Evolutionary conservation across 495 filamentous ascomycete genomes (phyloP), one percentile per base, ranked within the genome.

Genomic region (Talaromyces adpressus): DNA sequence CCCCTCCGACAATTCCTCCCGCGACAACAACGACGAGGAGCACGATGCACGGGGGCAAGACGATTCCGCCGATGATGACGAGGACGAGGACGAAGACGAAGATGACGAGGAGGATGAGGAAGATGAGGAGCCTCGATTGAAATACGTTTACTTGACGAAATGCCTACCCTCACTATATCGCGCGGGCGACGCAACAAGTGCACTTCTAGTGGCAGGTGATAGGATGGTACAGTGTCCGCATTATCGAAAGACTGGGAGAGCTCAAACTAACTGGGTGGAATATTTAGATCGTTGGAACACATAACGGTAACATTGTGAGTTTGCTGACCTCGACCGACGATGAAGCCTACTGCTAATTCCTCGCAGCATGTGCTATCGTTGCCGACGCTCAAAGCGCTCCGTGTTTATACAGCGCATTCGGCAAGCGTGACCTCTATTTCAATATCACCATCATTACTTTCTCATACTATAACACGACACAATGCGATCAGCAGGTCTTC

Each of bases 261-360:
- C 52, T 70, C 76, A 64, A 75, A 58, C 52, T 59, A 36, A 58
- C 27, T 36, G 4, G 39, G 39, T 34, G 27, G 59, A 4, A 14
- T 68, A 45, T 67, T 30, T 75, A 95, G 91, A 89, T 98, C 62
- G 79, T 95, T 65, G 94, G 94, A 66, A 97, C 95, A 4, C 94
- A 98, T 74, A 97, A 96, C 76, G 94, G 94, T 66, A 96, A 94
- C 69, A 91, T 98, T 68, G 92, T 96, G 81, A 84, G 90, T 79
- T n/a, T 25, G 51, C 57, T 45, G 9, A 62, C 57, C 27, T 45
- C 56, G 22, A 39, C 27, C 62, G 53, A 23, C 18, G 14, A 62
- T 45, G 61, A 62, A 61, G 51, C 75, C 66, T 62, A 20, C 68
- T 23, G 66, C 57, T 8, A 57, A 56, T 56, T 14, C 14, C 23